phyloP scores from a whole-genome alignment of 192 early-diverging fungal genomes.

The Umbelopsis vinacea region DNA sequence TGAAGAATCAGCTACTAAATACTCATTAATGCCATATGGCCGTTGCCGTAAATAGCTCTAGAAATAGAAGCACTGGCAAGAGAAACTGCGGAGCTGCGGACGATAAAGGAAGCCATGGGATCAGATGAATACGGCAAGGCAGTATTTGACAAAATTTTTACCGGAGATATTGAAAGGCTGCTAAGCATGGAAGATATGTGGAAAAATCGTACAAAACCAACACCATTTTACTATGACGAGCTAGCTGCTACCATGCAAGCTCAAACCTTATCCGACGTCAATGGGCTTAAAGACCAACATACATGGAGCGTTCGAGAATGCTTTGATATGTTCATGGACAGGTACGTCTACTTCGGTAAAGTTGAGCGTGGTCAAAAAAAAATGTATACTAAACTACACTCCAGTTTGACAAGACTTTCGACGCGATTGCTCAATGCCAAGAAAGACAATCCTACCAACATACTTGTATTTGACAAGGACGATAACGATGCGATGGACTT shows the following conservation, averaged over 20 bases:
- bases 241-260: conserved; percentile 40
- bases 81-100: conserved; percentile 75
- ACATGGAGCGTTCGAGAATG: conserved; percentile 75
- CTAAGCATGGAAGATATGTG: conserved; percentile 89
- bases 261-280: conserved; percentile 3
- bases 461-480: conserved; percentile 93
- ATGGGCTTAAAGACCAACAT: conserved; percentile 65
- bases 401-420: conserved; percentile 59
- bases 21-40: background rate
- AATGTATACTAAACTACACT: background rate
- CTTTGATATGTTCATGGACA: conserved; percentile 70
- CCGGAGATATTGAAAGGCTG: conserved; percentile 77
- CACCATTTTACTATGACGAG: conserved; percentile 62
- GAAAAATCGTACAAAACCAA: conserved; percentile 74
- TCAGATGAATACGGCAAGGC: conserved; percentile 58
- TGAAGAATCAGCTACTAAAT: background rate
- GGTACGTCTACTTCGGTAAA: conserved; percentile 45
- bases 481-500: conserved; percentile 90
- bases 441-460: conserved; percentile 51
- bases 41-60: conserved; percentile 48
- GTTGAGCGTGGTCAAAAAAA: background rate
- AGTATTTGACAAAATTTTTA: conserved; percentile 86
- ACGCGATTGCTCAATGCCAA: conserved; percentile 48
- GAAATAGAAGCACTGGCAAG: conserved; percentile 75
- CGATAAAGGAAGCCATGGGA: conserved; percentile 66